phyloP scores from a whole-genome alignment of 148 eudicot species.

The Vaccinium vitisidaea region DNA sequence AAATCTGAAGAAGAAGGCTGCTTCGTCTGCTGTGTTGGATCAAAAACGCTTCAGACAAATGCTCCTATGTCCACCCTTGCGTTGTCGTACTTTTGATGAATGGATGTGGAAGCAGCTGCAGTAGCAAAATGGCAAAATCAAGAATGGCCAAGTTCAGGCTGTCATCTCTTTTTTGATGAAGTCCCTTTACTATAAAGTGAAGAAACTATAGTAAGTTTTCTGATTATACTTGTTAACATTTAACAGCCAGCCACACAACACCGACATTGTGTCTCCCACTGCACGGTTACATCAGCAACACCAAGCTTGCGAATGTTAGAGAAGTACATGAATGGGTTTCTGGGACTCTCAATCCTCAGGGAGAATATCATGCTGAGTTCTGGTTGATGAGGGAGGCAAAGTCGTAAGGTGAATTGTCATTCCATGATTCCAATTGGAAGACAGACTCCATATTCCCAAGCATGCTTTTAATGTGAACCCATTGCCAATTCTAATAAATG shows the following conservation, averaged over 20 bases:
- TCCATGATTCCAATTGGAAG: background rate
- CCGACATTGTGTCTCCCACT: background rate
- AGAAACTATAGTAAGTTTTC: background rate
- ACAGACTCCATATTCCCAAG: background rate
- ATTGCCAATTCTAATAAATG: background rate
- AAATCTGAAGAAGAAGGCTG: background rate
- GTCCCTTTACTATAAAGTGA: slow-evolving; percentile 4
- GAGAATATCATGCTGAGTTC: background rate
- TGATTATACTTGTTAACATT: background rate
- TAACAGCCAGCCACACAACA: background rate
- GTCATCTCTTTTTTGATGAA: background rate
- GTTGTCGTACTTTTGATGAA: slow-evolving; percentile 67
- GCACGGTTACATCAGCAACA: background rate
- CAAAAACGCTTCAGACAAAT: slow-evolving; percentile 69
- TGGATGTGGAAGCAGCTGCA: slow-evolving; percentile 92
- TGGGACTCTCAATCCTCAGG: too few species aligned
- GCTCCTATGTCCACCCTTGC: slow-evolving; percentile 65
- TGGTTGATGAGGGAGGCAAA: background rate
- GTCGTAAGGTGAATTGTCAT: background rate
- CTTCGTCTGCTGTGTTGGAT: slow-evolving; percentile 84
- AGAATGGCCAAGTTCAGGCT: background rate
- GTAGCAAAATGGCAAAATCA: slow-evolving; percentile 5
- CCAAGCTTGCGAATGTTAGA: background rate
- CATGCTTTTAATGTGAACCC: background rate
- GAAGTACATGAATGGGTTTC: background rate